Conservation (phyloP, 768 basidiomycete species). For the Paxillus rubicundulus region DNA sequence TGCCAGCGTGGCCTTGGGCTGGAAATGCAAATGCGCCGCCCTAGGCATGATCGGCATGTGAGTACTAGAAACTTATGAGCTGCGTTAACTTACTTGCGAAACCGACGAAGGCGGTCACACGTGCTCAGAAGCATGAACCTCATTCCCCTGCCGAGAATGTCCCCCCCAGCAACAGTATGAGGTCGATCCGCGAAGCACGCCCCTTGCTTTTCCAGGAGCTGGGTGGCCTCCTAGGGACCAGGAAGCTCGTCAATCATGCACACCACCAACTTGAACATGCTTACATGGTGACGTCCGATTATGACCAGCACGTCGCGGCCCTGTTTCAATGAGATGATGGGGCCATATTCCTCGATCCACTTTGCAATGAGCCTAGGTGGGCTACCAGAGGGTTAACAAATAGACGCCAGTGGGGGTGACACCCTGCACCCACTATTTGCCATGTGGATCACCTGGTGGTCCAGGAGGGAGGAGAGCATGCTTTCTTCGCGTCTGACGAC, state of each 20-base stretch:
- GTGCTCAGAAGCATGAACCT: conserved; percentile 49
- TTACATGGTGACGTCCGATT: conserved; percentile 20
- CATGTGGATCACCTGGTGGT: conserved; percentile 19
- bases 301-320: conserved; percentile 27
- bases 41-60: conserved; percentile 22
- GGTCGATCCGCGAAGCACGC: conserved; percentile 51
- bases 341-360: conserved; percentile 29
- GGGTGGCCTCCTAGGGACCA: conserved; percentile 38
- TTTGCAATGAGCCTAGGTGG: conserved; percentile 17
- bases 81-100: conserved; percentile 42
- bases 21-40: conserved; percentile 52
- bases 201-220: conserved; percentile 62
- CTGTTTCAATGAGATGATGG: conserved; percentile 23
- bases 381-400: conserved; percentile 4
- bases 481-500: conserved; percentile 2
- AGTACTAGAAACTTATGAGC: neutral
- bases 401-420: neutral
- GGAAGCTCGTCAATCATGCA: neutral
- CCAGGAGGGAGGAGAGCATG: conserved; percentile 18
- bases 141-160: conserved; percentile 59
- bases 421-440: conserved; percentile 11
- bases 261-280: neutral
- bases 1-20: conserved; percentile 43
- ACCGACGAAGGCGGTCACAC: conserved; percentile 57
- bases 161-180: conserved; percentile 50